Evolutionary conservation across 2,329 filamentous ascomycete species (phyloP).

Genomic region (Apiospora aurea): DNA sequence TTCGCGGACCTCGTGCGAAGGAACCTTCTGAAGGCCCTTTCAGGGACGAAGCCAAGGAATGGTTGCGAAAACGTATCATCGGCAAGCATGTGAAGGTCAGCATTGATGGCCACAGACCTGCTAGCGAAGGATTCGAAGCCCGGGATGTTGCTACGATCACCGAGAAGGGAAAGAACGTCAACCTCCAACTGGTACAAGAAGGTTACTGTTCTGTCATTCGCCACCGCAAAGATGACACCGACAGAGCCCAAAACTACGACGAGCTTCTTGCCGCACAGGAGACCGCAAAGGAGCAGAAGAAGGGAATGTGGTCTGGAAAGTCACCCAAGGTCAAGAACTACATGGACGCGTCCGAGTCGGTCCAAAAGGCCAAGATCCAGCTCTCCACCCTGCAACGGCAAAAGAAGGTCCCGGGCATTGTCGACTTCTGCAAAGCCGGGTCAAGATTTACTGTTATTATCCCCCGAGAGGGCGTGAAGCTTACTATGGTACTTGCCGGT

Average conservation of each 20-base stretch:
- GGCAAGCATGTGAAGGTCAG: constrained; percentile 93
- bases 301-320: constrained; percentile 96
- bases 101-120: constrained; percentile 90
- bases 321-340: constrained; percentile 82
- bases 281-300: constrained; percentile 83
- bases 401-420: constrained; percentile 89
- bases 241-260: constrained; percentile 93
- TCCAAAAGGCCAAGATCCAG: constrained; percentile 96
- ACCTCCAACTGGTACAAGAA: constrained; percentile 83
- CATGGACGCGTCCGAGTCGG: constrained; percentile 87
- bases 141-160: constrained; percentile 92
- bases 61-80: constrained; percentile 89
- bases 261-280: constrained; percentile 83
- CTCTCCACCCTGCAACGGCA: constrained; percentile 86
- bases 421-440: constrained; percentile 98
- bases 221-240: constrained; percentile 92
- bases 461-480: constrained; percentile 90
- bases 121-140: constrained; percentile 89
- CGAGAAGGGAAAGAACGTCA: constrained; percentile 85
- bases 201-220: constrained; percentile 94
- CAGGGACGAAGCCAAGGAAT: constrained; percentile 94
- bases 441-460: constrained; percentile 92
- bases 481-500: constrained; percentile 92
- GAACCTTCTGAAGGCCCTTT: constrained; percentile 90
- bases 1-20: constrained; percentile 88